Percentiles rank a stretch among this genome's conserved stretches.
Evolutionary conservation across 129 eudicot genomes (phyloP).

Genomic region (Arctium lappa): DNA sequence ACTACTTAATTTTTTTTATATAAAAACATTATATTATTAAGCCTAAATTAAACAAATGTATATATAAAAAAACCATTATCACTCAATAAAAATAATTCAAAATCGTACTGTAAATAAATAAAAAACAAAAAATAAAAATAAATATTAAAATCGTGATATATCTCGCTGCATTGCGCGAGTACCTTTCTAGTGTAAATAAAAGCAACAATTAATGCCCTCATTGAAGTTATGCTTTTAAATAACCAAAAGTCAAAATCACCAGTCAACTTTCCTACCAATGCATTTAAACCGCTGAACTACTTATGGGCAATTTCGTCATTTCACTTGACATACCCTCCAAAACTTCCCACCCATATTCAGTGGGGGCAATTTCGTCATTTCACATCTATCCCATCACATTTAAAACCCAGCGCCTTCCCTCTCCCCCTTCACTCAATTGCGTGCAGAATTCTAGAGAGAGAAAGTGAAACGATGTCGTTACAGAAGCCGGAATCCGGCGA

Average conservation of each 20-base stretch:
- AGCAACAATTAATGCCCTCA: too few relatives aligned
- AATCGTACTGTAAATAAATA: too few relatives aligned
- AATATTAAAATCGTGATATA: too few relatives aligned
- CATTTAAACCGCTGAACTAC: slow-evolving; percentile 40
- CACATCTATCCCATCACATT: background rate
- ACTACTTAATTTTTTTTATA: too few relatives aligned
- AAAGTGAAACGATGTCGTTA: slow-evolving; percentile 32
- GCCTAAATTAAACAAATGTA: too few relatives aligned
- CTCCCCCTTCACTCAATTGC: slow-evolving; percentile 2
- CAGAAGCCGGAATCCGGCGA: slow-evolving; percentile 38
- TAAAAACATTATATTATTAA: too few relatives aligned
- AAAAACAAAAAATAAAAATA: too few relatives aligned
- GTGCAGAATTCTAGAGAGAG: slow-evolving; percentile 18
- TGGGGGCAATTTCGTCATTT: slow-evolving; percentile 23
- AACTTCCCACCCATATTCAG: slow-evolving; percentile 31
- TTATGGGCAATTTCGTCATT: slow-evolving; percentile 19
- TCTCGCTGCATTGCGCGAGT: too few relatives aligned
- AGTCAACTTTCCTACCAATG: slow-evolving; percentile 32
- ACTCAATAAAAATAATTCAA: too few relatives aligned
- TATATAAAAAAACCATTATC: too few relatives aligned
- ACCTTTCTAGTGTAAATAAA: too few relatives aligned
- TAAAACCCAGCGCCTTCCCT: slow-evolving; percentile 23
- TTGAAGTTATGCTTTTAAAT: background rate
- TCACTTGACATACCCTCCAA: background rate
- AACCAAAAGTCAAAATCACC: background rate